These are phyloP conservation scores for Acrodontium crateriforme DNA, from an alignment of 2,329 filamentous ascomycete genomes.

Conservation along the genomic window DNA sequence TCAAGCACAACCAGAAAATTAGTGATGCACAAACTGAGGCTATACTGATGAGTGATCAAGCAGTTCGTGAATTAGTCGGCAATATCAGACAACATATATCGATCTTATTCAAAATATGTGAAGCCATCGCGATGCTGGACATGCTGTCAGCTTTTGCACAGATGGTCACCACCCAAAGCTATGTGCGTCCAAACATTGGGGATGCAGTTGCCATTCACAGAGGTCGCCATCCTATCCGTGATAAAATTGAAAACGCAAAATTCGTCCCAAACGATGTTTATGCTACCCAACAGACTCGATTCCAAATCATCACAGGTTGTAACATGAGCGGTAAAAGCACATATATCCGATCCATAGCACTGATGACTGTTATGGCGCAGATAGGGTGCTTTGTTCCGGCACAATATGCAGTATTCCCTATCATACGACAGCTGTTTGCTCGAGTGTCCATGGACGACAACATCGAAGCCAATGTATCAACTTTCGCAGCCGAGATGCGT, in stretches of 20 bases:
- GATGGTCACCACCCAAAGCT: conserved; percentile 52
- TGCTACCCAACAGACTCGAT: conserved; percentile 62
- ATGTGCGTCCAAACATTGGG: conserved; percentile 55
- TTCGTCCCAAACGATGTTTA: conserved; percentile 89
- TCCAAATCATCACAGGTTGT: conserved; percentile 87
- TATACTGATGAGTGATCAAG: conserved; percentile 61
- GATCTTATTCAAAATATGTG: conserved; percentile 67
- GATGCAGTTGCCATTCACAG: conserved; percentile 57
- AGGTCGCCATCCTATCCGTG: conserved; percentile 65
- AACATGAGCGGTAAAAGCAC: conserved; percentile 99
- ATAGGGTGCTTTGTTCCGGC: conserved; percentile 85
- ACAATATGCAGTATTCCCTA: conserved; percentile 64
- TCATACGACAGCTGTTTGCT: conserved; percentile 74
- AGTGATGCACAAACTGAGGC: conserved; percentile 73
- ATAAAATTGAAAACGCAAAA: conserved; percentile 53
- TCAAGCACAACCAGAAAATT: conserved; percentile 65
- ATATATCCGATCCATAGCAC: conserved; percentile 72
- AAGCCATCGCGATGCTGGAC: conserved; percentile 75
- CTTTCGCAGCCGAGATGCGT: conserved; percentile 88
- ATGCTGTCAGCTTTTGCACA: conserved; percentile 54
- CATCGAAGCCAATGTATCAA: conserved; percentile 82
- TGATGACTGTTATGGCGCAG: conserved; percentile 87
- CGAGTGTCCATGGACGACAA: conserved; percentile 76
- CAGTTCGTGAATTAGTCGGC: conserved; percentile 57
- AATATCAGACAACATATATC: conserved; percentile 60